Conservation (phyloP, 2,329 filamentous ascomycete genomes). For the Venturiaceae sp. region DNA sequence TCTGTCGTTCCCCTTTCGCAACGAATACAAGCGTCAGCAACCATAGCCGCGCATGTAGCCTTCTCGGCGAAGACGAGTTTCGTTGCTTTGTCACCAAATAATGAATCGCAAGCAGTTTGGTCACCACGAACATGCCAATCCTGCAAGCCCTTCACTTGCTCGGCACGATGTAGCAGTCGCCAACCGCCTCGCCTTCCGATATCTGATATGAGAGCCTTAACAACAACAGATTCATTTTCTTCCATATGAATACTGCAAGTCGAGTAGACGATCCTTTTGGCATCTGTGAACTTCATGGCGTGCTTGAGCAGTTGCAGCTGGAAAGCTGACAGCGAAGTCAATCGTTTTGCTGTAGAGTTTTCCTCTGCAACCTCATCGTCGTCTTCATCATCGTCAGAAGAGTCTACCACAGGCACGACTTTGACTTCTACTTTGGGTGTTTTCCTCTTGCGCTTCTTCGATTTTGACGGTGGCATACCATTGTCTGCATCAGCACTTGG, state of each 20-base stretch:
- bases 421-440: constrained; percentile 15
- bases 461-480: constrained; percentile 16
- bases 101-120: not conserved
- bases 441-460: constrained; percentile 15
- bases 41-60: constrained; percentile 26
- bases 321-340: constrained; percentile 68
- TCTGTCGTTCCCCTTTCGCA: constrained; percentile 71
- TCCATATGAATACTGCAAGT: constrained; percentile 82
- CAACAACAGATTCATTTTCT: constrained; percentile 83
- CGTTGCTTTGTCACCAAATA: not conserved
- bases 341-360: constrained; percentile 44
- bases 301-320: constrained; percentile 76
- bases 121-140: constrained; percentile 58
- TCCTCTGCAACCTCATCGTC: constrained; percentile 20
- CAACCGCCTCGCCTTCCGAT: constrained; percentile 61
- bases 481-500: constrained; percentile 26
- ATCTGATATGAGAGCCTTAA: constrained; percentile 57
- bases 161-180: constrained; percentile 60
- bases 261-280: constrained; percentile 74
- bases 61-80: constrained; percentile 9
- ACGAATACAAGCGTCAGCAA: constrained; percentile 69
- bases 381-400: constrained; percentile 16
- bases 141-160: constrained; percentile 68
- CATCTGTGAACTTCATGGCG: constrained; percentile 71
- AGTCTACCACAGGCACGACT: constrained; percentile 5